phyloP scores from a whole-genome alignment of 73 alveolate species.

The Blepharisma japonicum region DNA sequence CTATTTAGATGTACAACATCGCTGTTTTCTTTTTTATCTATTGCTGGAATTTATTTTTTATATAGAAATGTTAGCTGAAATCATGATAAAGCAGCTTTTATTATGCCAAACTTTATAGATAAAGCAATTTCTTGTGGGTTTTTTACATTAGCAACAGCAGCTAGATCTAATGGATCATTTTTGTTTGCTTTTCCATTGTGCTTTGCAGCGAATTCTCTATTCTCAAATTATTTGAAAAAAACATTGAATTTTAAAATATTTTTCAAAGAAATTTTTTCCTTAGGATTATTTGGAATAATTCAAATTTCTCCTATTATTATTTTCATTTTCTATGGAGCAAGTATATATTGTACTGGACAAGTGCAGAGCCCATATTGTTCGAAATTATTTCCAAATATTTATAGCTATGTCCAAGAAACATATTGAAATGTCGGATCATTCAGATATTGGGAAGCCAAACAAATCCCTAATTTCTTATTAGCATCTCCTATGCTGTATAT shows the following conservation, averaged over 20 bases:
- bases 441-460: constrained; percentile 26
- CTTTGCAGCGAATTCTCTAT: background rate
- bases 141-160: constrained; percentile 24
- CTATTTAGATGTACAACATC: background rate
- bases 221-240: background rate
- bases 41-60: background rate
- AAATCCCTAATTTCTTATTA: constrained; percentile 27
- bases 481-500: constrained; percentile 27
- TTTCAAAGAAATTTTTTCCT: background rate
- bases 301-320: constrained; percentile 15
- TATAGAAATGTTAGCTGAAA: background rate
- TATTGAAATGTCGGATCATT: constrained; percentile 26
- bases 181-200: background rate
- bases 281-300: background rate
- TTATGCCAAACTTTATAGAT: background rate
- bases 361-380: constrained; percentile 23
- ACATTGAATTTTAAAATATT: background rate
- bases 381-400: background rate
- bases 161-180: constrained; percentile 28
- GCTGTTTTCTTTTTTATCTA: constrained; percentile 6
- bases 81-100: background rate
- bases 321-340: background rate
- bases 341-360: constrained; percentile 6
- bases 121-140: background rate
- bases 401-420: constrained; percentile 13